phyloP scores from a whole-genome alignment of 345 rosid species.

The Mallotus nudiflorus region DNA sequence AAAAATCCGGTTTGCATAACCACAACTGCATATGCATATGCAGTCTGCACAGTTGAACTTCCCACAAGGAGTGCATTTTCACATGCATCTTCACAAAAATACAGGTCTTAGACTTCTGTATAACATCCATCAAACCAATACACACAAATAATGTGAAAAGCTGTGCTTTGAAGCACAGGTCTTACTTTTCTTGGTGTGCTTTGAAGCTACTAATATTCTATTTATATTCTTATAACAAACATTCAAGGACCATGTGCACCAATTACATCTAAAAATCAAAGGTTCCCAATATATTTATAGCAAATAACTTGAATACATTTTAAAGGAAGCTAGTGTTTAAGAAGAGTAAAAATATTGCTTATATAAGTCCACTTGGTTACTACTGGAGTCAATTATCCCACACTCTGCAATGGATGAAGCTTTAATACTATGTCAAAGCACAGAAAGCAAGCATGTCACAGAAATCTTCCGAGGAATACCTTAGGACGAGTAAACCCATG shows the following conservation, averaged over 20 bases:
- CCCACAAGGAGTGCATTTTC: conserved; percentile 1
- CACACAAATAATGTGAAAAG: too few relatives aligned
- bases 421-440: not conserved
- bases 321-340: not conserved
- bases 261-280: not conserved
- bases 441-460: not conserved
- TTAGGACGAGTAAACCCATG: conserved; percentile 97
- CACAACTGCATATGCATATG: too few relatives aligned
- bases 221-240: too few relatives aligned
- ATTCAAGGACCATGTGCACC: too few relatives aligned
- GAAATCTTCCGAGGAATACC: conserved; percentile 42
- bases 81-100: not conserved
- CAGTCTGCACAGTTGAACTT: not conserved
- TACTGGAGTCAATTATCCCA: not conserved
- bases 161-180: too few relatives aligned
- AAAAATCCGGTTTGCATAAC: not conserved
- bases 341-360: not conserved
- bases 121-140: not conserved
- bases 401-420: not conserved
- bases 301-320: not conserved
- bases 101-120: not conserved
- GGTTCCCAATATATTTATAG: not conserved
- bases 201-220: too few relatives aligned
- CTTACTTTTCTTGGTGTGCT: too few relatives aligned
- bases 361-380: not conserved